Evolutionary conservation across 2,329 filamentous ascomycete species (phyloP).

Genomic region (Penicillium rolfsii): DNA sequence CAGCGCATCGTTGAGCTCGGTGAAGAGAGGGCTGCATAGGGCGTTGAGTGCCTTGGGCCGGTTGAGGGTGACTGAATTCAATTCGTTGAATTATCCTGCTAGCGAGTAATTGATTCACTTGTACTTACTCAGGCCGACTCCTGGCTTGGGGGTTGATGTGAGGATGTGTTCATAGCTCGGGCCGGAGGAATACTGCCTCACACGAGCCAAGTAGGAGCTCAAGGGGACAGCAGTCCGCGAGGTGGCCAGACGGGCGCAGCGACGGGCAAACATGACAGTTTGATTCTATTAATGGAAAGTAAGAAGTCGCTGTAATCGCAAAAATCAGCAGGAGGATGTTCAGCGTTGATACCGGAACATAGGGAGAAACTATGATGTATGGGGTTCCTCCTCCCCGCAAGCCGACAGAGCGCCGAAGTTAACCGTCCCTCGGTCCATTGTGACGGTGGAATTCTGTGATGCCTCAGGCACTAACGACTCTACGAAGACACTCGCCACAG

Average conservation of each 20-base stretch:
- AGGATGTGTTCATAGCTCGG: conserved; percentile 77
- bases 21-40: conserved; percentile 85
- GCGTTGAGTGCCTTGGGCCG: conserved; percentile 96
- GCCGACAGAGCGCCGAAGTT: conserved; percentile 31
- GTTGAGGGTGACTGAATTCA: conserved; percentile 76
- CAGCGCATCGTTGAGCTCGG: conserved; percentile 82
- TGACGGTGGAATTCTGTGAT: background rate
- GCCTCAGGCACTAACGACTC: background rate
- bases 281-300: background rate
- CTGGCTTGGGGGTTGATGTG: conserved; percentile 80
- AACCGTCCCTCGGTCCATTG: conserved; percentile 30
- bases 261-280: conserved; percentile 44
- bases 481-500: background rate
- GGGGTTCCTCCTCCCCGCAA: conserved; percentile 23
- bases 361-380: conserved; percentile 21
- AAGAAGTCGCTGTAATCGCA: background rate
- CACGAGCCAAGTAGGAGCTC: conserved; percentile 40
- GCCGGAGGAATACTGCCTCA: conserved; percentile 48
- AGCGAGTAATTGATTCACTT: background rate
- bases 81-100: background rate
- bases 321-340: background rate
- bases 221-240: conserved; percentile 53
- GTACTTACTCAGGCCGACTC: conserved; percentile 79
- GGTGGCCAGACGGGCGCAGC: conserved; percentile 64
- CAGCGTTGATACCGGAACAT: conserved; percentile 3